Evolutionary conservation across 2,329 filamentous ascomycete genomes (phyloP), one percentile per base, ranked within the genome.

Genomic region (Chalara sp.): DNA sequence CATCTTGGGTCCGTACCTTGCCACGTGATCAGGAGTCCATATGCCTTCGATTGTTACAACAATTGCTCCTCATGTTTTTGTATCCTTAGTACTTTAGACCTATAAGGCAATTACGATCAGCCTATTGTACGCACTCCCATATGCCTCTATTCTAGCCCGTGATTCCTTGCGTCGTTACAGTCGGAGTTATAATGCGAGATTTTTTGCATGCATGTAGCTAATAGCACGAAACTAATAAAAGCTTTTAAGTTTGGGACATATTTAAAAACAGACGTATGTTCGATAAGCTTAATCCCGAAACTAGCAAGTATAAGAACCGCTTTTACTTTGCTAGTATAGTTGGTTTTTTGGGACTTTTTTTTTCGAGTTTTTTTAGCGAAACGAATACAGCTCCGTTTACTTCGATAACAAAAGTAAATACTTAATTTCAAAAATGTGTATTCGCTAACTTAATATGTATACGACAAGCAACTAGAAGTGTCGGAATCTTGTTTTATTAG

Each of bases 181-280:
- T 63, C 1, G 68, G 63, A 35, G 56, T 70, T 10, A 45, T 70
- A 56, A 67, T 70, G 35, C 45, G 52, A 51, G 47, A 54, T 44
- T 51, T 56, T n/a, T n/a, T n/a, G n/a, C 37, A 46, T 56, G 49
- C 50, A 42, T 51, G 43, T 53, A 46, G 44, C 46, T 46, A 52
- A 52, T 48, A 53, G 46, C 32, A 41, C 40, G 44, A 56, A 44
- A 51, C 54, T 58, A 50, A 57, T 54, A 46, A 52, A 51, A 57
- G 50, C 44, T 53, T 50, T 43, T 57, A 59, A 58, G 51, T 56
- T 44, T 61, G 54, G 57, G 56, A 59, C 35, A 53, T 63, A 49
- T 56, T 60, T 54, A 58, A 61, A 44, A 54, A 53, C 43, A 56
- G 44, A 49, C 51, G 44, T 32, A 50, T 58, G 53, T 61, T 61